These are phyloP conservation scores for Closterium sp. DNA, from an alignment of 139 green algal genomes.

Conservation along the genomic window DNA sequence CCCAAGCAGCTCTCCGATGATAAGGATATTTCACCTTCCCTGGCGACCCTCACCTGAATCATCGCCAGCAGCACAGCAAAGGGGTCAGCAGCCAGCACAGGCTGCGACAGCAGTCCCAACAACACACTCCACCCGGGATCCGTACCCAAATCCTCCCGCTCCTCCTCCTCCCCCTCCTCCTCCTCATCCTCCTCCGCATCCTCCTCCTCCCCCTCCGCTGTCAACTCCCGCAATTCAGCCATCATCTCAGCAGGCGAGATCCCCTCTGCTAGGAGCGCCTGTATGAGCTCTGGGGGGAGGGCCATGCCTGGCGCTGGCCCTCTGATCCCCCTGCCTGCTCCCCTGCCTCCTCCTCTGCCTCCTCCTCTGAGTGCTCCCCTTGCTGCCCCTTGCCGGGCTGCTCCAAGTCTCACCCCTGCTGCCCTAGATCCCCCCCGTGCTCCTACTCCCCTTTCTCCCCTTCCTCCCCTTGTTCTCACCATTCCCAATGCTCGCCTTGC, in stretches of 20 bases:
- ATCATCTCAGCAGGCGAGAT: neutral
- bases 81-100: neutral
- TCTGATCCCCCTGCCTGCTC: neutral
- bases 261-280: neutral
- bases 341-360: neutral
- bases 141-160: neutral
- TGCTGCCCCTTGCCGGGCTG: neutral
- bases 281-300: neutral
- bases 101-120: neutral
- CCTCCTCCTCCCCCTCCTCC: neutral
- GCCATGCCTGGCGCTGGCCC: neutral
- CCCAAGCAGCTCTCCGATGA: too few species aligned
- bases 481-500: too few species aligned
- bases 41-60: neutral
- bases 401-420: neutral
- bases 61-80: neutral
- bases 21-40: too few species aligned
- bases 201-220: neutral
- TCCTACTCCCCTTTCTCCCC: too few species aligned
- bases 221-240: neutral
- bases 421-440: neutral
- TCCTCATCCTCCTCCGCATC: neutral
- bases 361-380: neutral
- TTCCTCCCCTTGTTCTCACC: too few species aligned
- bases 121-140: neutral